These are phyloP conservation scores for Silene vulgaris DNA, from an alignment of 179 eudicot species.

Conservation along the genomic window DNA sequence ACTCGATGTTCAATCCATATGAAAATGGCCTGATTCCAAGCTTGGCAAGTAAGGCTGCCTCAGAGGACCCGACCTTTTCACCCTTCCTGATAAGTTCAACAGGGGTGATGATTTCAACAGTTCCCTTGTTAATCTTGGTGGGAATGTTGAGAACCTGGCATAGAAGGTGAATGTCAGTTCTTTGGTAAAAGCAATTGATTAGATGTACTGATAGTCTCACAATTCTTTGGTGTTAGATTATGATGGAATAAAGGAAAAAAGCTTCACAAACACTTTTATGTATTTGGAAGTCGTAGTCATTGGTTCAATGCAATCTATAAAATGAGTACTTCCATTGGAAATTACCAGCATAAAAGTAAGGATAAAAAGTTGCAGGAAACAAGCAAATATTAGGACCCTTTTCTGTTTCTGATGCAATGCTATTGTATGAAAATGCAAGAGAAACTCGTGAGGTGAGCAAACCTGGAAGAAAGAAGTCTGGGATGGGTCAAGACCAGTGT, in stretches of 20 bases:
- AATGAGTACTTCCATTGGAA: no score
- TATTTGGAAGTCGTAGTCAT: no score
- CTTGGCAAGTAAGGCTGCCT: slow-evolving; percentile 81
- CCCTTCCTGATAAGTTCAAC: slow-evolving; percentile 82
- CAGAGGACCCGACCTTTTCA: slow-evolving; percentile 86
- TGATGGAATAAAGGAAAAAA: no score
- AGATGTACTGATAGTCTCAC: neutral
- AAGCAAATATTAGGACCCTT: no score
- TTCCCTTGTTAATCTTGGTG: slow-evolving; percentile 92
- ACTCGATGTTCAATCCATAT: slow-evolving; percentile 55
- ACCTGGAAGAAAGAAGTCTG: slow-evolving; percentile 99
- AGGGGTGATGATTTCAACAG: slow-evolving; percentile 78
- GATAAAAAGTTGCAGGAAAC: no score
- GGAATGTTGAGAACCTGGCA: slow-evolving; percentile 80
- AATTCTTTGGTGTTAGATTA: no score
- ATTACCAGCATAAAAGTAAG: no score
- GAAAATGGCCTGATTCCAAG: slow-evolving; percentile 84
- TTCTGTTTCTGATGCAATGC: no score
- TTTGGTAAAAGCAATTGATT: neutral
- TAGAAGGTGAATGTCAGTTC: neutral
- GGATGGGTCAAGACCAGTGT: slow-evolving; percentile 90
- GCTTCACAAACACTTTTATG: no score
- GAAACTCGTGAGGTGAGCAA: neutral
- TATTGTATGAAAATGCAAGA: no score
- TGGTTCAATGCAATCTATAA: no score